Percentiles rank a stretch among this genome's conserved stretches.
These are phyloP conservation scores for Penicillium aurantiogriseum DNA, from an alignment of 2,329 filamentous ascomycete species.

Conservation along the genomic window DNA sequence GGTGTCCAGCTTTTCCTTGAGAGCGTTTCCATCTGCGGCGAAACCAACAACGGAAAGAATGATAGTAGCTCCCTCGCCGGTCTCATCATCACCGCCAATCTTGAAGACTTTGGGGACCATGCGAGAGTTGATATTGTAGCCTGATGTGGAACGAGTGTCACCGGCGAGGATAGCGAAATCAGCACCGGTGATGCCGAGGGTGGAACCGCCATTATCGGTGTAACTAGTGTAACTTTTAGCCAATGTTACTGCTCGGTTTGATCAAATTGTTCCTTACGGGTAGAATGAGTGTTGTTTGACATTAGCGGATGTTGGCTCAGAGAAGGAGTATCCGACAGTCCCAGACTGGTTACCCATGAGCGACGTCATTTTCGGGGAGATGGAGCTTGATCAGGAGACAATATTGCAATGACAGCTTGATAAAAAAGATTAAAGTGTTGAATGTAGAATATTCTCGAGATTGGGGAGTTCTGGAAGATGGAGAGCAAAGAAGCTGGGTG, in stretches of 20 bases:
- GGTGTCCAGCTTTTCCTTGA: conserved; percentile 90
- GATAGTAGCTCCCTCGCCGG: conserved; percentile 80
- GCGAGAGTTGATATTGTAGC: conserved; percentile 98
- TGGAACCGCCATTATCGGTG: conserved; percentile 96
- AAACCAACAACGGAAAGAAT: conserved; percentile 94
- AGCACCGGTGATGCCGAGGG: conserved; percentile 86
- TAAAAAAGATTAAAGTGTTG: conserved; percentile 1
- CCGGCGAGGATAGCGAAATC: conserved; percentile 96
- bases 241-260: background rate
- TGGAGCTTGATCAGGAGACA: background rate
- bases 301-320: conserved; percentile 49
- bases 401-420: background rate
- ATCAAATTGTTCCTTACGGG: conserved; percentile 61
- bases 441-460: conserved; percentile 4
- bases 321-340: conserved; percentile 61
- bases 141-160: conserved; percentile 91
- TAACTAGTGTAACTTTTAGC: conserved; percentile 54
- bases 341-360: conserved; percentile 51
- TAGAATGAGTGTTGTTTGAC: conserved; percentile 76
- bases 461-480: conserved; percentile 11
- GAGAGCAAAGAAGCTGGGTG: conserved; percentile 18
- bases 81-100: conserved; percentile 85
- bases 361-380: conserved; percentile 51
- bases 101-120: conserved; percentile 95
- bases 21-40: conserved; percentile 86